phyloP scores from a whole-genome alignment of 2,329 filamentous ascomycete genomes.

The Ascochyta koolunga region DNA sequence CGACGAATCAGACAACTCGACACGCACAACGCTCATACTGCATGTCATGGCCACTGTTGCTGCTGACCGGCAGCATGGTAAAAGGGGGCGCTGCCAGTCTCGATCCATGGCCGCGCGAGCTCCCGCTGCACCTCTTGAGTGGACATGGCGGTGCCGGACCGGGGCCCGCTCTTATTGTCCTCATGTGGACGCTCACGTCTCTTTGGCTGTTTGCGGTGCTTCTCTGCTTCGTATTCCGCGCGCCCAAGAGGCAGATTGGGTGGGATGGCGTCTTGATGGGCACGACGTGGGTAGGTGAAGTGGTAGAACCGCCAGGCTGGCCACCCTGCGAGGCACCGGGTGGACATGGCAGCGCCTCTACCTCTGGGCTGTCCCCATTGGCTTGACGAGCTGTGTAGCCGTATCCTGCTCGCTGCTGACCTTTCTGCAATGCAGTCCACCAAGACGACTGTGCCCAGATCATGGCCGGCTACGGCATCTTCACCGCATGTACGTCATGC shows the following conservation, averaged over 20 bases:
- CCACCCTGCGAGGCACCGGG: constrained; percentile 3
- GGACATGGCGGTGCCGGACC: constrained; percentile 5
- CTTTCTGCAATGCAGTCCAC: constrained; percentile 6
- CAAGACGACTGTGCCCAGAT: constrained; percentile 1
- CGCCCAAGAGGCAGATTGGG: background rate
- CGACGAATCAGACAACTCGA: background rate
- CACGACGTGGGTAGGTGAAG: background rate
- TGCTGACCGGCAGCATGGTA: background rate
- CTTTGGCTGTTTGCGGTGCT: background rate
- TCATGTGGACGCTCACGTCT: constrained; percentile 6
- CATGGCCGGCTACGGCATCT: constrained; percentile 5
- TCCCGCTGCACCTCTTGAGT: background rate
- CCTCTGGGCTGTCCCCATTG: constrained; percentile 6
- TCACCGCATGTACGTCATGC: constrained; percentile 3
- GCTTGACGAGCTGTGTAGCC: constrained; percentile 2
- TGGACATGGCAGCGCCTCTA: constrained; percentile 10
- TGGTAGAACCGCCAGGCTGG: background rate
- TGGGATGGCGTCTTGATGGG: constrained; percentile 10
- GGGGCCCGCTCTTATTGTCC: constrained; percentile 3
- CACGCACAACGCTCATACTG: too few species aligned
- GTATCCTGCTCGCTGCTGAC: constrained; percentile 11
- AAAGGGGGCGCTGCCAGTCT: too few species aligned
- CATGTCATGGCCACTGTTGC: background rate
- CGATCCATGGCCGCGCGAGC: too few species aligned
- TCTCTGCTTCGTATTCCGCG: constrained; percentile 1